A percentile compares a stretch with the other conserved stretches of the same genome.
Conservation (phyloP, 1,284 basidiomycete species). For the Salmacisia buchloeana region DNA sequence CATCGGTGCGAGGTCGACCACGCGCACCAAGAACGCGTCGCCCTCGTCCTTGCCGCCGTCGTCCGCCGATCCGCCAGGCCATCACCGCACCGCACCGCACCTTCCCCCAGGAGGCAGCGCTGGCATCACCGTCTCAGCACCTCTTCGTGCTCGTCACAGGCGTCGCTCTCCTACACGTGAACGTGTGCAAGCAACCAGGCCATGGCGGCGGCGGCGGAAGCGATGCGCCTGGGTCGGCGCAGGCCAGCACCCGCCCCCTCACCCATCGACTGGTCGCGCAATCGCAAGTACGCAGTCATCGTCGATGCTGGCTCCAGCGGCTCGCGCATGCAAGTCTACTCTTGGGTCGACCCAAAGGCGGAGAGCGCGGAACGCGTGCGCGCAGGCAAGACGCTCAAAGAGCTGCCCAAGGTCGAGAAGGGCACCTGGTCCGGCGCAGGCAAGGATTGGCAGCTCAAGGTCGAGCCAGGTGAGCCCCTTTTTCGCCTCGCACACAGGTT, state of each 20-base stretch:
- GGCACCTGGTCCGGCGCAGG: slow-evolving; percentile 68
- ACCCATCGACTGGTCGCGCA: slow-evolving; percentile 17
- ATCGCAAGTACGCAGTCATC: slow-evolving; percentile 72
- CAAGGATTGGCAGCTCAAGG: slow-evolving; percentile 74
- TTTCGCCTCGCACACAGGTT: background rate
- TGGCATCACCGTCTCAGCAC: too few species aligned
- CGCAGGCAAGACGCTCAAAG: slow-evolving; percentile 37
- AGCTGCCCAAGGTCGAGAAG: slow-evolving; percentile 80
- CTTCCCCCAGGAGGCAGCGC: too few species aligned
- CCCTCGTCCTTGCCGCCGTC: too few species aligned
- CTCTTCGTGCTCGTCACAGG: too few species aligned
- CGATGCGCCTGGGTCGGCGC: too few species aligned
- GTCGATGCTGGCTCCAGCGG: slow-evolving; percentile 98
- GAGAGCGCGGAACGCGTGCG: slow-evolving; percentile 50
- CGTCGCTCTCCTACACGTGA: too few species aligned
- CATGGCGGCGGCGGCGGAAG: too few species aligned
- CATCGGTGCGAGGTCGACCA: too few species aligned
- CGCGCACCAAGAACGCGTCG: too few species aligned
- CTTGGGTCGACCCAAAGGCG: slow-evolving; percentile 77
- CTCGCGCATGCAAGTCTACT: slow-evolving; percentile 91
- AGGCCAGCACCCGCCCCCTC: background rate
- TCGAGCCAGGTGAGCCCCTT: slow-evolving; percentile 74
- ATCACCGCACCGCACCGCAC: too few species aligned
- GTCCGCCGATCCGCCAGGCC: too few species aligned
- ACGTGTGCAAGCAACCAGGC: too few species aligned